Base-by-base conservation (phyloP, 805 yeast genomes). In the Wickerhamomyces strasburgensis region DNA sequence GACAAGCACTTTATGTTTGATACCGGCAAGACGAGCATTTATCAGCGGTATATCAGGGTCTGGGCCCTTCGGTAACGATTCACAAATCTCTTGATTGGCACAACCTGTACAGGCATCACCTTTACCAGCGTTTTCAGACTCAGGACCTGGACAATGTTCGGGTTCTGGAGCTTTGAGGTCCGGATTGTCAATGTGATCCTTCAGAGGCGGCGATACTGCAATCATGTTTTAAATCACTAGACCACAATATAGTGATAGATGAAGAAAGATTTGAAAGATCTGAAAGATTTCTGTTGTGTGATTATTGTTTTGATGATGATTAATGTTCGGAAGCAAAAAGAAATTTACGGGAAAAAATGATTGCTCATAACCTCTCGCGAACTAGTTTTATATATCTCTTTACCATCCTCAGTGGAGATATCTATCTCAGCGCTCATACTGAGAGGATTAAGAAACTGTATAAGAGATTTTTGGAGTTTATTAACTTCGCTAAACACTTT, bases 141-240 rank as follows among this genome's bases (percentile, higher is more conserved):
- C 96, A 2, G 98, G 95, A 1, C 98, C 99, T 0, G 98, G 98
- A 65, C 99, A 93, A 60, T 93, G 98, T 56, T 88, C 97, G 1
- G 98, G 98, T 53, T 83, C 94, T 1, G 93, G 88, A 1, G 80
- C 85, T 38, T 68, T 66, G 18, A 73, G 46, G 29, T 51, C 44
- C 26, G 41, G 43, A 25, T 37, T 48, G 13, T 42, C 52, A n/a
- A 47, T 26, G 13, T 39, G 33, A 11, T 46, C 40, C 4, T 37
- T 34, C 31, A 43, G 35, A 5, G 52, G 51, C 17, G 45, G 48
- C 28, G 48, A 40, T 21, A 24, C 17, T 3, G 44, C 33, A 15
- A 39, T 35, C 47, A 44, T 21, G 11, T 21, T 21, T 7, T 8
- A 21, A 21, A 21, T 8, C 25, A 21, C 25, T 8, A 21, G 11